Evolutionary conservation across 768 basidiomycete genomes (phyloP), one percentile per base, ranked within the genome.

Genomic region (Calocybe gangraenosa): DNA sequence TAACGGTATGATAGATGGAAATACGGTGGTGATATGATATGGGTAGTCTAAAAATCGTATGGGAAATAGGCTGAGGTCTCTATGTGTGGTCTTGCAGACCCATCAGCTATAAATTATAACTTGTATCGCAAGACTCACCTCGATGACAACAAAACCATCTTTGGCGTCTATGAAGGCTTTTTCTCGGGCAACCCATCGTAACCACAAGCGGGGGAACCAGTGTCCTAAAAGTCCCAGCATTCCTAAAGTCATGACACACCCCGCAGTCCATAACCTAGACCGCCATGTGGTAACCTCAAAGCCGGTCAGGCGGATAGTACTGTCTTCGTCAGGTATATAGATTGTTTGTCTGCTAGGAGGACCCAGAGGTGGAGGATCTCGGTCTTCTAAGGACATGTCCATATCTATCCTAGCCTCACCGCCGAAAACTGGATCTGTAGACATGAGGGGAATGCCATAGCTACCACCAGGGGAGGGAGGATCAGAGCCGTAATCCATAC

Each of bases 181-280:
- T 63, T 94, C 90, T 36, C 68, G 74, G 1, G 91, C 81, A 17
- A 89, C 87, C 78, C 86, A 94, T 21, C 79, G 79, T 40, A 98
- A 77, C 96, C 96, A 97, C 20, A 93, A 52, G 4, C 75, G 78
- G 45, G 96, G 96, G 52, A 96, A 82, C 96, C 96, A 99, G 57
- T 92, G 83, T 3, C 93, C 94, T 7, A 94, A 64, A 14, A 99
- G 73, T 9, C 76, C 84, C 17, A 97, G 68, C 3, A 79, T 62
- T 3, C 96, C 95, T 9, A 84, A 65, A 1, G 82, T 79, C 7
- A 86, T 40, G 5, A 88, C 51, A 55, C 88, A 90, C 4, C 78
- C 76, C 9, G 72, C 23, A 51, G 77, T 73, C 95, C 96, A 99
- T 2, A 83, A 51, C 64, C 72, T 70, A 33, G 74, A 68, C 43